Evolutionary conservation across 352 stramenopile species (phyloP).

Genomic region (Globisporangium ultimum): DNA sequence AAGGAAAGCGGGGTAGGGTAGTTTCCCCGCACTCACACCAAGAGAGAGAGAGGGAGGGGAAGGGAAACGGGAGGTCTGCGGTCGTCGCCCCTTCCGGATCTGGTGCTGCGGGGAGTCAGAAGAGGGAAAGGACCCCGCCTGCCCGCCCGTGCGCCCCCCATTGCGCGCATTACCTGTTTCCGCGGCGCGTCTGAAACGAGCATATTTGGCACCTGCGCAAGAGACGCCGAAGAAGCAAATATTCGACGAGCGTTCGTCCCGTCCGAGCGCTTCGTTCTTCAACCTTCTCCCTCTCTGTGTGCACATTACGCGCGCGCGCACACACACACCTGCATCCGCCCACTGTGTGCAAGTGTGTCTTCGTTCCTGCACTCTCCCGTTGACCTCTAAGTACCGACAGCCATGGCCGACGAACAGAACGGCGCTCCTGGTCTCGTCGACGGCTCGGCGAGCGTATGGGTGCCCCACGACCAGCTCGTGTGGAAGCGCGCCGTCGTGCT

Average conservation of each 20-base stretch:
- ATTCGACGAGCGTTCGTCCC: too few species aligned
- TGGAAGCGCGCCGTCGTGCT: slow-evolving; percentile 81
- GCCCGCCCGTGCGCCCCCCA: too few species aligned
- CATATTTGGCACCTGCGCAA: too few species aligned
- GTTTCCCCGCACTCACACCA: not conserved
- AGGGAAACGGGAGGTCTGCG: not conserved
- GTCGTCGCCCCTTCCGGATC: not conserved
- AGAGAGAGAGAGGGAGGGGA: not conserved
- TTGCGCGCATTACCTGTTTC: not conserved
- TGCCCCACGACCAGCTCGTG: slow-evolving; percentile 68
- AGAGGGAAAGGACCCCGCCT: not conserved
- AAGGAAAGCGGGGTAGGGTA: not conserved
- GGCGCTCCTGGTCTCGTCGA: slow-evolving; percentile 35
- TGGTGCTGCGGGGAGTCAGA: not conserved
- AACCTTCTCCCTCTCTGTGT: too few species aligned
- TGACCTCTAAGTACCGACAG: not conserved
- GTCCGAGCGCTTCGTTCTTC: too few species aligned
- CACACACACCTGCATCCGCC: too few species aligned
- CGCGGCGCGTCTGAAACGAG: too few species aligned
- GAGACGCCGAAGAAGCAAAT: too few species aligned
- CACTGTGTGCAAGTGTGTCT: not conserved
- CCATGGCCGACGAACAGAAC: slow-evolving; percentile 29
- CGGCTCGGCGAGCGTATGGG: slow-evolving; percentile 74
- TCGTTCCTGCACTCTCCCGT: not conserved
- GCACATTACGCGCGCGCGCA: too few species aligned